Percentiles rank a stretch among this genome's conserved stretches.
phyloP scores from a whole-genome alignment of 2,329 filamentous ascomycete genomes.

The Fusarium poae region DNA sequence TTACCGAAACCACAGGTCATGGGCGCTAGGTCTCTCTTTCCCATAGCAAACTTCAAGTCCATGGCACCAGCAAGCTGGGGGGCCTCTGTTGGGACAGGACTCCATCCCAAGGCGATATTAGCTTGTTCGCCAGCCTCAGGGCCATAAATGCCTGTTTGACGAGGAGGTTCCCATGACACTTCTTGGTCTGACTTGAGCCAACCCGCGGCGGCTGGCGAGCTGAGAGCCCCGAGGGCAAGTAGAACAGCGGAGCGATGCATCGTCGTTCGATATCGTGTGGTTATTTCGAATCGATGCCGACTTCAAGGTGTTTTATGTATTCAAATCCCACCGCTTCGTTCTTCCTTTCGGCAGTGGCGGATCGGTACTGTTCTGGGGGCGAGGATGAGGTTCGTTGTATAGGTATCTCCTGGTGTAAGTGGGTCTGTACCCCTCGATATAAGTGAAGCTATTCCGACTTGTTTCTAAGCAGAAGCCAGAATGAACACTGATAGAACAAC shows the following conservation, averaged over 20 bases:
- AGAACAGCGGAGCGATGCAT: constrained; percentile 43
- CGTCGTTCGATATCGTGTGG: background rate
- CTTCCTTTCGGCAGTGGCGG: background rate
- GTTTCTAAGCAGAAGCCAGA: constrained; percentile 11
- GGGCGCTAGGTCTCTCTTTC: constrained; percentile 46
- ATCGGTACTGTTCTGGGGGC: background rate
- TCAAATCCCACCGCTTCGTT: background rate
- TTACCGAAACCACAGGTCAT: constrained; percentile 52
- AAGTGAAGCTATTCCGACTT: constrained; percentile 29
- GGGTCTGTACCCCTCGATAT: constrained; percentile 7
- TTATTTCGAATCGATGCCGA: constrained; percentile 1
- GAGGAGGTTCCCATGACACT: constrained; percentile 50
- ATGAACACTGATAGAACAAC: constrained; percentile 7
- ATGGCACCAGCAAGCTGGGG: constrained; percentile 51
- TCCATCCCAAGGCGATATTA: constrained; percentile 50
- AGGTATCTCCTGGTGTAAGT: constrained; percentile 6
- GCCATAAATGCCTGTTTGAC: constrained; percentile 42
- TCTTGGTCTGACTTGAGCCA: constrained; percentile 46
- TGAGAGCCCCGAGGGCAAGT: constrained; percentile 46
- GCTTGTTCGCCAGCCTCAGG: constrained; percentile 34
- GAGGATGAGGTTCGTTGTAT: constrained; percentile 6
- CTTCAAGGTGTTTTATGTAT: constrained; percentile 1
- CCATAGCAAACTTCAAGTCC: constrained; percentile 49
- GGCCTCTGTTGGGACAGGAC: constrained; percentile 51
- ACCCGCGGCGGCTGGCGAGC: constrained; percentile 40